Conservation (phyloP, 2,329 filamentous ascomycete genomes). For the Cercospora berteroae region DNA sequence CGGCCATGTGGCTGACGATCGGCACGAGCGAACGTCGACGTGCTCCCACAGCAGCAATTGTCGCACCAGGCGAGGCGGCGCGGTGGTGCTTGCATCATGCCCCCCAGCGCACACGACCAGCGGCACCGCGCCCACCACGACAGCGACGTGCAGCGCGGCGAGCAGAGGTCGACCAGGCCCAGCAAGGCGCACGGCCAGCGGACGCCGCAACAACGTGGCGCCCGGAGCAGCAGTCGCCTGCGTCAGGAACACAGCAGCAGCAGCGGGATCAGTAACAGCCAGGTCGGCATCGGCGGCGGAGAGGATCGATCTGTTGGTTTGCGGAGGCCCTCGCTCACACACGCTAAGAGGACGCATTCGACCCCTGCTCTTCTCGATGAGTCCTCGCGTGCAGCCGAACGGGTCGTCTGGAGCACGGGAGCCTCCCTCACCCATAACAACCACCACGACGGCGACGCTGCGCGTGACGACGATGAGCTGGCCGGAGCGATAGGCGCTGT, state of each 20-base stretch:
- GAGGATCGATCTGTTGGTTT: not conserved
- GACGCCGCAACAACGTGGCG: not conserved
- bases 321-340: constrained; percentile 4
- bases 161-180: not conserved
- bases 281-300: not conserved
- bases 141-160: not conserved
- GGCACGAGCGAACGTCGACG: not conserved
- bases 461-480: constrained; percentile 30
- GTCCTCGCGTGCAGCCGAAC: constrained; percentile 1
- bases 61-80: not conserved
- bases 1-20: not conserved
- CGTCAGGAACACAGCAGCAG: not conserved
- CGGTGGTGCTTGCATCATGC: not conserved
- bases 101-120: not conserved
- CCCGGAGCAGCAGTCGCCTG: constrained; percentile 1
- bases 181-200: not conserved
- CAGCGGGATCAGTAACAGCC: not conserved
- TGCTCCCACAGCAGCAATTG: constrained; percentile 4
- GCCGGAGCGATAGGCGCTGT: constrained; percentile 34
- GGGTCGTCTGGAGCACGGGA: not conserved
- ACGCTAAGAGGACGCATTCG: constrained; percentile 2
- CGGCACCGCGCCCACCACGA: not conserved
- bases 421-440: not conserved
- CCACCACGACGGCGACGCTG: not conserved
- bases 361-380: constrained; percentile 8